Evolutionary conservation across 768 basidiomycete genomes (phyloP).

Genomic region (Tricholoma bakamatsutake): DNA sequence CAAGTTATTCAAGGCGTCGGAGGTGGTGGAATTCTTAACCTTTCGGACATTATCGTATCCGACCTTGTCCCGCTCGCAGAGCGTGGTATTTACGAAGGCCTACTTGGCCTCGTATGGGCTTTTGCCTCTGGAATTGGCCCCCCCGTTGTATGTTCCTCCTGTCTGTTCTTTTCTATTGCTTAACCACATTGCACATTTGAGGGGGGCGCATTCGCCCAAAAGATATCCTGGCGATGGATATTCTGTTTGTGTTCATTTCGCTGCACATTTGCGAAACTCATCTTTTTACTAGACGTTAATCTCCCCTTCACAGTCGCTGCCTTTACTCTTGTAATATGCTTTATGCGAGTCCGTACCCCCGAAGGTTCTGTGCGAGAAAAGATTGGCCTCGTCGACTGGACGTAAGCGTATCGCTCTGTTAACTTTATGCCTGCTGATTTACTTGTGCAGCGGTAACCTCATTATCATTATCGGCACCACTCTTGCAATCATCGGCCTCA

Average conservation of each 20-base stretch:
- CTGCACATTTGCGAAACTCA: background rate
- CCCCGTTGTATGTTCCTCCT: background rate
- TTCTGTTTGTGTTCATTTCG: constrained; percentile 25
- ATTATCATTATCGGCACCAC: constrained; percentile 32
- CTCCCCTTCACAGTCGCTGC: constrained; percentile 31
- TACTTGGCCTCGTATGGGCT: constrained; percentile 35
- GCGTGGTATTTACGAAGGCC: constrained; percentile 32
- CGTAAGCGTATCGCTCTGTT: constrained; percentile 21
- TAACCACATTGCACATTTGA: constrained; percentile 11
- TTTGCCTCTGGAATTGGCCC: constrained; percentile 30
- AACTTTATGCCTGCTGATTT: background rate
- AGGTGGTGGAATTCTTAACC: constrained; percentile 31
- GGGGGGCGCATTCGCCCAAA: constrained; percentile 27
- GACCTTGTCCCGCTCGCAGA: constrained; percentile 43
- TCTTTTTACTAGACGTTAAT: constrained; percentile 28
- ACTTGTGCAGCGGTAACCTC: constrained; percentile 31
- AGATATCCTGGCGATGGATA: constrained; percentile 30
- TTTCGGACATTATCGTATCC: constrained; percentile 35
- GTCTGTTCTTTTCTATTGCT: background rate
- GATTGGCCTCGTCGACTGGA: constrained; percentile 35
- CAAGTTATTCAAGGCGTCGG: constrained; percentile 35
- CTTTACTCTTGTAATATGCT: constrained; percentile 18
- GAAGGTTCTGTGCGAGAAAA: constrained; percentile 27
- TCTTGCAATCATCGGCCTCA: constrained; percentile 35
- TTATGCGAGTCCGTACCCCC: constrained; percentile 30